Evolutionary conservation across 306 rosid species (phyloP).

Genomic region (Erythrophleum fordii): DNA sequence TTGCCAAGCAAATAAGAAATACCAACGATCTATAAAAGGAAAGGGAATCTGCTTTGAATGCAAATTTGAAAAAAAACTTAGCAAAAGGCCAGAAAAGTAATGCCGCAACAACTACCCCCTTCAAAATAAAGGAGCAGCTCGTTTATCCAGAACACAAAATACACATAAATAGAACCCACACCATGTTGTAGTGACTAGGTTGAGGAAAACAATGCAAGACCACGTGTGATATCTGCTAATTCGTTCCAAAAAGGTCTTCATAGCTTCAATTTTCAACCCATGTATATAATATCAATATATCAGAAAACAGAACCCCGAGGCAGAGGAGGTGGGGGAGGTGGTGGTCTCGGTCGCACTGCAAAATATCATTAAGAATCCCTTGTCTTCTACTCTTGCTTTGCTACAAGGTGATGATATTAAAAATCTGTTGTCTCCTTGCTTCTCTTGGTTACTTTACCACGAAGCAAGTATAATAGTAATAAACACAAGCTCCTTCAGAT

Average conservation of each 20-base stretch:
- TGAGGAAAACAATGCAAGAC: conserved; percentile 73
- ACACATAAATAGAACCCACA: conserved; percentile 39
- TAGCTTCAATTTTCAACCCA: conserved; percentile 40
- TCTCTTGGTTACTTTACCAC: background rate
- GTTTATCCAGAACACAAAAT: conserved; percentile 40
- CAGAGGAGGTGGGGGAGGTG: conserved; percentile 57
- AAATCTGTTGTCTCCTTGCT: background rate
- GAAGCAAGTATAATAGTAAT: conserved; percentile 49
- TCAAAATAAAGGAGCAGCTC: conserved; percentile 61
- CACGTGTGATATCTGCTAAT: conserved; percentile 59
- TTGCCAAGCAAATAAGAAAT: conserved; percentile 31
- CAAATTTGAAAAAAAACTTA: conserved; percentile 39
- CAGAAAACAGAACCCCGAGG: conserved; percentile 73
- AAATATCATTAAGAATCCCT: conserved; percentile 28
- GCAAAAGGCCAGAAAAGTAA: conserved; percentile 50
- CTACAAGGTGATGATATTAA: conserved; percentile 36
- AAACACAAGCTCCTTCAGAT: conserved; percentile 27
- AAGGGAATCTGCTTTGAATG: conserved; percentile 56
- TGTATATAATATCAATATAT: background rate
- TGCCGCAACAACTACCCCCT: conserved; percentile 42
- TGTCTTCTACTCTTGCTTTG: conserved; percentile 60
- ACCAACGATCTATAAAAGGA: conserved; percentile 13
- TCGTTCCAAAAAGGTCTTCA: conserved; percentile 40
- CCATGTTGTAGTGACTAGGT: conserved; percentile 43
- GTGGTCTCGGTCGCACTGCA: conserved; percentile 28